Percentiles rank a stretch among this genome's conserved stretches.
Evolutionary conservation across 768 basidiomycete species (phyloP).

Genomic region (Calvatia gigantea): DNA sequence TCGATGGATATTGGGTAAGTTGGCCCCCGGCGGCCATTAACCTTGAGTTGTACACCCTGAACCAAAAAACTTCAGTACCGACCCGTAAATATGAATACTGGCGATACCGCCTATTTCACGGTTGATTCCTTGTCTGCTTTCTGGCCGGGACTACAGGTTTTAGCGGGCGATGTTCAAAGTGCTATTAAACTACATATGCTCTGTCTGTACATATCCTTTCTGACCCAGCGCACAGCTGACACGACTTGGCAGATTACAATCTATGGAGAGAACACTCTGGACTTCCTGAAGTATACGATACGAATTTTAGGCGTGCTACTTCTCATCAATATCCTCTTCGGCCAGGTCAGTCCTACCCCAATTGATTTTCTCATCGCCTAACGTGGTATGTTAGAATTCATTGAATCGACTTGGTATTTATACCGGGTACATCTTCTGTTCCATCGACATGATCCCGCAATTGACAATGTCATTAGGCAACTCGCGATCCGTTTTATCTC

Average conservation of each 20-base stretch:
- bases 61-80: constrained; percentile 59
- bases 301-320: constrained; percentile 65
- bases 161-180: constrained; percentile 81
- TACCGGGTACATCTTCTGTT: constrained; percentile 63
- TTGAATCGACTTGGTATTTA: constrained; percentile 96
- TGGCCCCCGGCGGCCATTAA: not conserved
- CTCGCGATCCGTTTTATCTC: constrained; percentile 88
- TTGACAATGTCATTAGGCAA: constrained; percentile 82
- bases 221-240: not conserved
- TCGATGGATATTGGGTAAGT: constrained; percentile 85
- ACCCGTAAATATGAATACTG: constrained; percentile 74
- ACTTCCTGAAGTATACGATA: constrained; percentile 91
- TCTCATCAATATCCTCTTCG: constrained; percentile 78
- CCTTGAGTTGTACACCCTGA: not conserved
- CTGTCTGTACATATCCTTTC: constrained; percentile 45
- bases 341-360: constrained; percentile 45
- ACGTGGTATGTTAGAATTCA: constrained; percentile 58
- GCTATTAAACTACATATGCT: constrained; percentile 91
- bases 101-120: constrained; percentile 70
- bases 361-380: not conserved
- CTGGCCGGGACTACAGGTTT: constrained; percentile 93
- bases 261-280: constrained; percentile 86
- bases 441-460: no score
- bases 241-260: constrained; percentile 69
- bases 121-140: constrained; percentile 96